Base-by-base conservation (phyloP, 2,329 filamentous ascomycete species). In the Phoma sp. region DNA sequence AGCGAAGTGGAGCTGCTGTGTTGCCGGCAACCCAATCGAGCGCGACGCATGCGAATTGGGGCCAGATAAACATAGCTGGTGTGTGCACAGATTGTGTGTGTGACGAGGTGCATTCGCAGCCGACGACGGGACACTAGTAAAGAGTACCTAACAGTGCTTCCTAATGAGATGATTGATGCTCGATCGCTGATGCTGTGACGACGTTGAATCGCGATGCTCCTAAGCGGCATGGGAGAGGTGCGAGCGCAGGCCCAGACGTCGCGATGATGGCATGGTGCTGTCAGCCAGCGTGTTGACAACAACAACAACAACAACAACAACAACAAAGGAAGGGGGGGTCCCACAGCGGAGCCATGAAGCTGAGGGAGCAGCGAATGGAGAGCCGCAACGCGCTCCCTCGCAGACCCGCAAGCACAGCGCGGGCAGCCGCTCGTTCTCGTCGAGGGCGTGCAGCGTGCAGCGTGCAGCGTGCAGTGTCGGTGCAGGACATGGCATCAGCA, bases 51-150 rank as follows among this genome's bases (percentile, higher is more conserved):
- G 55, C 49, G 39, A 40, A 55, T 61, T 50, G 53, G 59, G 18
- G 57, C 58, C 55, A 61, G 51, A 56, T 36, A 62, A 60, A 59
- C 65, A 68, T 68, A 64, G 64, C 30, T 42, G 46, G 52, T 55
- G 64, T 57, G 70, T 9, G 27, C 27, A 29, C 27, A 9, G 27
- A 29, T 50, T 45, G 41, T 50, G 65, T 58, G 70, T 68, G 70
- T 68, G 69, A 70, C 62, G 63, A 63, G 61, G 27, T 64, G 69
- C 68, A 70, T 61, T 50, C 52, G 59, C 41, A 52, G 49, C 49
- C 49, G 49, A 52, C 42, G 32, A 32, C 49, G 49, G 43, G 50
- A 53, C 42, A 44, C 50, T 53, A 53, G 50, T 45, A 55, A 49
- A 18, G 18, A 18, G 18, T 18, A 18, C 18, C 18, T 18, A 18